Evolutionary conservation across 164 flowering plant genomes (phyloP).

Genomic region (Piper betle): DNA sequence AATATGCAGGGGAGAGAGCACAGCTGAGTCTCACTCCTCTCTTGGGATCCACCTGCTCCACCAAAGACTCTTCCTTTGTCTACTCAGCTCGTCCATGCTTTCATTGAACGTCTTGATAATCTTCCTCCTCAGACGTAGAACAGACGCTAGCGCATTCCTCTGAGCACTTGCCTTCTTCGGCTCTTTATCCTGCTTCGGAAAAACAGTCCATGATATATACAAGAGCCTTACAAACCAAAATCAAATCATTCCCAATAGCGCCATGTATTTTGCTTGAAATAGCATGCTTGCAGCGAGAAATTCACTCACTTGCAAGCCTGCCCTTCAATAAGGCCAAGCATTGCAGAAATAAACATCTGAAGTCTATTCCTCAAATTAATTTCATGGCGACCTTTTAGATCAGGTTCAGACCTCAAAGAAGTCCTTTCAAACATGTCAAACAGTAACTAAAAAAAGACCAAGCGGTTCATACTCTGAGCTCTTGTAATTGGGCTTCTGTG

Average conservation of each 20-base stretch:
- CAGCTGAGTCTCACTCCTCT: slow-evolving; percentile 39
- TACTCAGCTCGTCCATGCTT: slow-evolving; percentile 70
- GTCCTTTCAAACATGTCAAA: background rate
- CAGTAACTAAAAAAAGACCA: background rate
- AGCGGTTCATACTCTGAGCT: slow-evolving; percentile 45
- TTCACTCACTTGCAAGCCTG: no score
- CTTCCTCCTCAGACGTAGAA: slow-evolving; percentile 64
- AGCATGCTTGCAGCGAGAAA: no score
- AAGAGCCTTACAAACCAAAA: no score
- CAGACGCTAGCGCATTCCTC: slow-evolving; percentile 76
- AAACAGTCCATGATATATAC: no score
- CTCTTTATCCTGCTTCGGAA: slow-evolving; percentile 40
- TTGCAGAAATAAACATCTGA: no score
- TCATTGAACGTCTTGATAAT: slow-evolving; percentile 52
- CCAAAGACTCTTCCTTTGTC: slow-evolving; percentile 77
- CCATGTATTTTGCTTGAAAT: no score
- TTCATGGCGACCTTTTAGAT: no score
- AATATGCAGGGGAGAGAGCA: background rate
- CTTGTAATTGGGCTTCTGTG: slow-evolving; percentile 86
- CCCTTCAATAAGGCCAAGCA: no score
- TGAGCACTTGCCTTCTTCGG: slow-evolving; percentile 62
- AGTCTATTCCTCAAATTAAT: no score
- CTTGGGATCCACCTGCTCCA: slow-evolving; percentile 98
- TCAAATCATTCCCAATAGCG: no score
- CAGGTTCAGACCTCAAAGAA: background rate